A percentile compares a stretch with the other conserved stretches of the same genome.
Evolutionary conservation across 768 basidiomycete species (phyloP).

Genomic region (Termitomyces sp.): DNA sequence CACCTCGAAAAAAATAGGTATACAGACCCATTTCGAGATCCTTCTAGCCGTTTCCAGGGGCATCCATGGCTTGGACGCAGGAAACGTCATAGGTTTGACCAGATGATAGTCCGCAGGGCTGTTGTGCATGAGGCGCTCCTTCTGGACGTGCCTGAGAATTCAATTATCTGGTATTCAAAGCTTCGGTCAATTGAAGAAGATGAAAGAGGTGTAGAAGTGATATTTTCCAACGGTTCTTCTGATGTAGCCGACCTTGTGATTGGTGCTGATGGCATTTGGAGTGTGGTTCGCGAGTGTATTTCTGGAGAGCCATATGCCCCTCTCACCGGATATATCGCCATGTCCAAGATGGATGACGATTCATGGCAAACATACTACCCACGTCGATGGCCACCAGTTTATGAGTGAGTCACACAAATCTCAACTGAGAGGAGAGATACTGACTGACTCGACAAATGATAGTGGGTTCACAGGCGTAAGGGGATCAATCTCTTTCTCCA

Average conservation of each 20-base stretch:
- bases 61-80: constrained; percentile 17
- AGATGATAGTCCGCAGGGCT: constrained; percentile 25
- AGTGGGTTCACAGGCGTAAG: constrained; percentile 28
- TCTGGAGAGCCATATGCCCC: constrained; percentile 23
- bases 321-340: not conserved
- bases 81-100: constrained; percentile 24
- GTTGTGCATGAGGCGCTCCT: constrained; percentile 28
- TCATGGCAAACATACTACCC: no score
- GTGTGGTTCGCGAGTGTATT: constrained; percentile 7
- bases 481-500: constrained; percentile 27
- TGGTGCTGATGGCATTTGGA: no score
- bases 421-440: not conserved
- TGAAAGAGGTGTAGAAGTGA: constrained; percentile 17
- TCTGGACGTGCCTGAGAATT: constrained; percentile 20
- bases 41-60: constrained; percentile 24
- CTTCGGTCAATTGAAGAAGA: constrained; percentile 21
- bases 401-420: constrained; percentile 18
- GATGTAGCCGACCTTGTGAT: constrained; percentile 11
- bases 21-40: constrained; percentile 15
- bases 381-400: not conserved
- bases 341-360: no score
- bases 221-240: constrained; percentile 24
- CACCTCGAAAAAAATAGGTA: constrained; percentile 20
- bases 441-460: not conserved
- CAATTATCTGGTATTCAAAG: constrained; percentile 25